A percentile compares a stretch with the other conserved stretches of the same genome.
Conservation (phyloP, 2,329 filamentous ascomycete species). For the Ilyonectria mors-panacis region DNA sequence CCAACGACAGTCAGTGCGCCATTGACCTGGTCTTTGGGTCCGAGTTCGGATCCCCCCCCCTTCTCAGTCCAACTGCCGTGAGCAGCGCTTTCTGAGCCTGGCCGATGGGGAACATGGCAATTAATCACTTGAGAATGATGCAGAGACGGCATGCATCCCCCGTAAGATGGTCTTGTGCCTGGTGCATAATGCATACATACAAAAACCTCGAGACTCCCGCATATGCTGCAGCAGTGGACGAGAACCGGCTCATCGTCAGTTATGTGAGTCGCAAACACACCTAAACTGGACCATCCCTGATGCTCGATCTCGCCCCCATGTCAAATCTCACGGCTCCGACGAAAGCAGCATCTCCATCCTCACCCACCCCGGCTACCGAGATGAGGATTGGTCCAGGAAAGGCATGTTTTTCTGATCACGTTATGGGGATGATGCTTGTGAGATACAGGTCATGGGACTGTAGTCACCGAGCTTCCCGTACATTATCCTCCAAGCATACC, state of each 20-base stretch:
- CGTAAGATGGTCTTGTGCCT: constrained; percentile 16
- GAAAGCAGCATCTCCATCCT: constrained; percentile 21
- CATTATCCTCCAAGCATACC: constrained; percentile 21
- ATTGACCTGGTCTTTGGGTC: constrained; percentile 13
- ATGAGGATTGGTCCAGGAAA: constrained; percentile 24
- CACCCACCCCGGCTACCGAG: constrained; percentile 32
- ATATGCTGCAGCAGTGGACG: constrained; percentile 2
- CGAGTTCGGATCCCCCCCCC: constrained; percentile 15
- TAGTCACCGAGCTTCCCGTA: constrained; percentile 13
- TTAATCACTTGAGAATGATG: constrained; percentile 16
- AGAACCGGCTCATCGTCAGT: neutral
- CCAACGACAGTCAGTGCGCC: constrained; percentile 1
- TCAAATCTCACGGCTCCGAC: constrained; percentile 34
- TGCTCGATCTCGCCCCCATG: constrained; percentile 37
- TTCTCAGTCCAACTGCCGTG: constrained; percentile 19
- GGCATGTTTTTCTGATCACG: constrained; percentile 25
- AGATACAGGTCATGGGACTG: constrained; percentile 15
- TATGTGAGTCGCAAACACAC: constrained; percentile 7
- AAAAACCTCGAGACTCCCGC: neutral
- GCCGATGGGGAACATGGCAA: constrained; percentile 13
- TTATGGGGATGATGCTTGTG: constrained; percentile 36
- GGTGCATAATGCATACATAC: constrained; percentile 1
- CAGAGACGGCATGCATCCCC: constrained; percentile 2
- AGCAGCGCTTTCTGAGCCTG: constrained; percentile 10
- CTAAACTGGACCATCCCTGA: constrained; percentile 27